Percentiles rank a stretch among this genome's conserved stretches.
Evolutionary conservation across 2,329 filamentous ascomycete genomes (phyloP).

Genomic region (Sporothrix schenckii): DNA sequence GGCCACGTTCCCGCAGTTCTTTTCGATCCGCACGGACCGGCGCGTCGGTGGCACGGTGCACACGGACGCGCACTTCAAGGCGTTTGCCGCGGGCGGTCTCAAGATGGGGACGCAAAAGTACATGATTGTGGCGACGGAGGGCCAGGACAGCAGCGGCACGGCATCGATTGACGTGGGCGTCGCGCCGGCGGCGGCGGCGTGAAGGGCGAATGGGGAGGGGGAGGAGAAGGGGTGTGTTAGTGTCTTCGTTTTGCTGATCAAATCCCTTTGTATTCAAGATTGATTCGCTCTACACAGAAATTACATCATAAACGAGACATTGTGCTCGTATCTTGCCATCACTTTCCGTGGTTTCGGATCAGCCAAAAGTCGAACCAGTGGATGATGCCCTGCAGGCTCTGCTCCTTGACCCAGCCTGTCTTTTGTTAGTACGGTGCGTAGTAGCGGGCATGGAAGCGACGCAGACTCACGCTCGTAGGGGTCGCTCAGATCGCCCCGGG

Average conservation of each 20-base stretch:
- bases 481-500: constrained; percentile 39
- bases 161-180: constrained; percentile 47
- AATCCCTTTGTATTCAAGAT: not conserved
- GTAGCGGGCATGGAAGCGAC: too few species aligned
- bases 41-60: constrained; percentile 54
- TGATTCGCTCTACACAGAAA: not conserved
- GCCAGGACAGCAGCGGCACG: constrained; percentile 53
- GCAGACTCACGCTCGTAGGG: constrained; percentile 45
- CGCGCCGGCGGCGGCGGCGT: constrained; percentile 29
- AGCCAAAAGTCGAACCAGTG: constrained; percentile 38
- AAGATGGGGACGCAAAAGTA: constrained; percentile 52
- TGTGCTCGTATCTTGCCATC: not conserved
- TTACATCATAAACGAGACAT: not conserved
- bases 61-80: constrained; percentile 52
- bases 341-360: constrained; percentile 13
- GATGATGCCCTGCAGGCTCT: constrained; percentile 36
- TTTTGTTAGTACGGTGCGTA: not conserved
- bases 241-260: not conserved
- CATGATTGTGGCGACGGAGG: constrained; percentile 54
- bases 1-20: constrained; percentile 54
- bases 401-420: constrained; percentile 37
- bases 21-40: constrained; percentile 55
- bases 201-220: too few species aligned
- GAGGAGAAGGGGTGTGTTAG: not conserved
- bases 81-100: constrained; percentile 50